Evolutionary conservation across 2,329 filamentous ascomycete genomes (phyloP).

Genomic region (Leptographium galeiforme): DNA sequence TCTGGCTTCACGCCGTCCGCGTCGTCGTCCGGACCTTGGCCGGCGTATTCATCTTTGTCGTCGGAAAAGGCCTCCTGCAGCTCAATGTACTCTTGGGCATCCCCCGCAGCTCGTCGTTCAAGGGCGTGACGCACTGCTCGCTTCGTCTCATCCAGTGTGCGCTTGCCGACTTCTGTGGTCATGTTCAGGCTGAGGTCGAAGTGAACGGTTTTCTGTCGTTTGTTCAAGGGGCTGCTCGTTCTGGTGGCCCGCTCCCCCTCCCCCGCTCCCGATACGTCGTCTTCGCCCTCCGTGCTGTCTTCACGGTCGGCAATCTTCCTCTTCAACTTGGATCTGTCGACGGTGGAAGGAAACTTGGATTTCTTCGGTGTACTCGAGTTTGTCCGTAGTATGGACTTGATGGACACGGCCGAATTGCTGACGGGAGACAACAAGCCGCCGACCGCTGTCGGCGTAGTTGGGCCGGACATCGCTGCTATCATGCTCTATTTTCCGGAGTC

Average conservation of each 20-base stretch:
- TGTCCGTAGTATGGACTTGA: constrained; percentile 10
- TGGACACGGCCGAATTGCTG: neutral
- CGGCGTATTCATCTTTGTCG: constrained; percentile 27
- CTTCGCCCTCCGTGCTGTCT: constrained; percentile 1
- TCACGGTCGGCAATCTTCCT: constrained; percentile 6
- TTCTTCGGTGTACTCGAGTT: neutral
- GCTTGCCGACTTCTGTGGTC: constrained; percentile 34
- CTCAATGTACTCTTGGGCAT: constrained; percentile 14
- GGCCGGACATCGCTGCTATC: neutral
- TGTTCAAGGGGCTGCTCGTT: constrained; percentile 29
- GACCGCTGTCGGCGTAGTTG: neutral
- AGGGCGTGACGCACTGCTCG: constrained; percentile 40
- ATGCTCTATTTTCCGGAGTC: too few species aligned
- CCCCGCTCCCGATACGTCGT: neutral
- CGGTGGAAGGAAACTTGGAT: neutral
- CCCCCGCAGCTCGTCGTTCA: constrained; percentile 41
- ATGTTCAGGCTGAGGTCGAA: constrained; percentile 46
- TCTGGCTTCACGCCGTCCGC: constrained; percentile 34
- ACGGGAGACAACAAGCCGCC: neutral
- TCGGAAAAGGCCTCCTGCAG: constrained; percentile 30
- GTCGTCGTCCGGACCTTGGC: constrained; percentile 29
- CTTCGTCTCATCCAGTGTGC: constrained; percentile 42
- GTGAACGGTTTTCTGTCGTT: constrained; percentile 40
- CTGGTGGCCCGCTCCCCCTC: neutral
- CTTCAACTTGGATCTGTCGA: neutral